A percentile compares a stretch with the other conserved stretches of the same genome.
Evolutionary conservation across 129 eudicot genomes (phyloP).

Genomic region (Tagetes patula): DNA sequence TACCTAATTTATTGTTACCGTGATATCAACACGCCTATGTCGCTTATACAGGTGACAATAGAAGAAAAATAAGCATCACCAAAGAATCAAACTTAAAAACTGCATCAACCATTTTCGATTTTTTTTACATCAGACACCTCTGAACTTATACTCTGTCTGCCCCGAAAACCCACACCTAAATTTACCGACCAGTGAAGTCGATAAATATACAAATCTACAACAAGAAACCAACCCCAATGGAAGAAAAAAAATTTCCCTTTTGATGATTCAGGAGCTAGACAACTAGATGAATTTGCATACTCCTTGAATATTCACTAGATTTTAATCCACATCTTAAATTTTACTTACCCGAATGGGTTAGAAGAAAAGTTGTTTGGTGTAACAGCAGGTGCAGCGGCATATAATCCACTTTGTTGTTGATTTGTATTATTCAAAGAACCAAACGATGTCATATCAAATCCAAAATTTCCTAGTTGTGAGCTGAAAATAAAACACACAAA

Average conservation of each 20-base stretch:
- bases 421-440: slow-evolving; percentile 41
- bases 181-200: slow-evolving; percentile 12
- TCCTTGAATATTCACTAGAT: slow-evolving; percentile 9
- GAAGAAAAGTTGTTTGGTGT: slow-evolving; percentile 48
- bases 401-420: slow-evolving; percentile 54
- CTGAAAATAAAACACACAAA: slow-evolving; percentile 26
- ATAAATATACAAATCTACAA: slow-evolving; percentile 32
- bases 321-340: not conserved
- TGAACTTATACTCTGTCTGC: slow-evolving; percentile 2
- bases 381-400: slow-evolving; percentile 7
- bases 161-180: slow-evolving; percentile 22
- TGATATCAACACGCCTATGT: too few relatives aligned
- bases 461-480: slow-evolving; percentile 50
- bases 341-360: slow-evolving; percentile 69
- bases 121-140: slow-evolving; percentile 19
- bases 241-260: not conserved
- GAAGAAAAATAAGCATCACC: slow-evolving; percentile 18
- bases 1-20: too few relatives aligned
- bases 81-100: not conserved
- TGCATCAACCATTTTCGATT: not conserved
- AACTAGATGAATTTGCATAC: slow-evolving; percentile 23
- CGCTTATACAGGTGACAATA: not conserved
- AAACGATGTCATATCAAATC: slow-evolving; percentile 39
- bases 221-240: slow-evolving; percentile 36
- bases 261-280: slow-evolving; percentile 17